Conservation (phyloP, 1,139 yeast species). For the Pichia sp. region DNA sequence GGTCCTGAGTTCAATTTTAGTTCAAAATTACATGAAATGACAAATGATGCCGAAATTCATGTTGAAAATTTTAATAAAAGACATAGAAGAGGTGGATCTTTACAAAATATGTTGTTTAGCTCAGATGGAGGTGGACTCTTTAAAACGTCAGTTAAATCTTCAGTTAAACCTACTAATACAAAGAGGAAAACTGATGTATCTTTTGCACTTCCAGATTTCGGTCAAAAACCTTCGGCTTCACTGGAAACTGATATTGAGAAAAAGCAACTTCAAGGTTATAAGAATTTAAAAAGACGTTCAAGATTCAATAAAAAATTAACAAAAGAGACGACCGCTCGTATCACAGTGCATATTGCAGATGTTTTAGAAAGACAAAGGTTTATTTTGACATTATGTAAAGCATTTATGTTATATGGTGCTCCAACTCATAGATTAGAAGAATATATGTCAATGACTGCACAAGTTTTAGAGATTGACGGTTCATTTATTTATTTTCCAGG, state of each 20-base stretch:
- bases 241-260: slow-evolving; percentile 7
- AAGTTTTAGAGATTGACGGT: slow-evolving; percentile 86
- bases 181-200: slow-evolving; percentile 7
- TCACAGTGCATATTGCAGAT: slow-evolving; percentile 88
- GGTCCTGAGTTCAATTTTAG: slow-evolving; percentile 1
- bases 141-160: background rate
- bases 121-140: background rate
- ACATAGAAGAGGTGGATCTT: slow-evolving; percentile 10
- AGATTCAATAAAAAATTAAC: slow-evolving; percentile 21
- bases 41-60: slow-evolving; percentile 4
- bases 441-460: slow-evolving; percentile 82
- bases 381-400: slow-evolving; percentile 75
- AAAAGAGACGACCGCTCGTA: slow-evolving; percentile 45
- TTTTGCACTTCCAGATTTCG: slow-evolving; percentile 15
- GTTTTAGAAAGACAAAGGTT: slow-evolving; percentile 80
- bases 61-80: slow-evolving; percentile 2
- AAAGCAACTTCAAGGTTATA: slow-evolving; percentile 7
- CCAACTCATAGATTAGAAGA: slow-evolving; percentile 93
- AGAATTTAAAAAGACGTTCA: slow-evolving; percentile 13
- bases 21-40: slow-evolving; percentile 4
- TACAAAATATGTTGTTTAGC: slow-evolving; percentile 5
- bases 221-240: slow-evolving; percentile 4
- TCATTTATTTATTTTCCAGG: slow-evolving; percentile 91
- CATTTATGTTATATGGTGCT: slow-evolving; percentile 88
- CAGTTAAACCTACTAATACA: background rate